Evolutionary conservation across 345 rosid species (phyloP), one percentile per base, ranked within the genome.

Genomic region (Firmiana major): DNA sequence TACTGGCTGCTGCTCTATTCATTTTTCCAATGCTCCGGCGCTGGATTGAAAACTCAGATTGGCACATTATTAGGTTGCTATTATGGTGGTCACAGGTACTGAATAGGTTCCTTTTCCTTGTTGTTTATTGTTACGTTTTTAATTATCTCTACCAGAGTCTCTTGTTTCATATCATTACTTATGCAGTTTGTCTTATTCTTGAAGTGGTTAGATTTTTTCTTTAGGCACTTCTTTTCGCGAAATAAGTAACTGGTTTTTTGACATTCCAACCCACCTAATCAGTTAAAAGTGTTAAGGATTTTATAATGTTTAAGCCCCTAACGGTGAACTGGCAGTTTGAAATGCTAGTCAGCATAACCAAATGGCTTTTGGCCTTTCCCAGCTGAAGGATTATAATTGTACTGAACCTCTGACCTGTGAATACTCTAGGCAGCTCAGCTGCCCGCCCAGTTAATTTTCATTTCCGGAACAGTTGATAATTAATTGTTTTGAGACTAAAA

Each of bases 31-130:
- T 96, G 98, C 89, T 96, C 57, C 87, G 98, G 38, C 93, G 97
- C 70, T 96, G 96, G 94, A 96, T 96, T 81, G 99, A 96, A 85
- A 93, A 90, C 87, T 96, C 98, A 68, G 97, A 93, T 85, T 93
- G 98, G 98, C 91, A 86, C 81, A 84, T 93, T 66, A 73, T 96
- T 79, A 86, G 98, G 83, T 77, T 96, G 63, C 98, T 96, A 31
- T 77, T 96, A 82, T 93, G 99, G 99, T 96, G 98, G 99, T 92
- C 99, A 70, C 99, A 96, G 97, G 98, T 93, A 90, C 48, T 71
- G 12, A 40, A 38, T 66, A 13, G 15, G 55, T 75, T 75, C 48
- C 71, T 63, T 63, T 63, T 63, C 43, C 57, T 28, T 17, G 15
- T 63, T 63, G 17, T 31, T 75, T n/a, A 63, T 11, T 70, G 31